These are phyloP conservation scores for Cotoneaster glaucophyllus DNA, from an alignment of 306 rosid species.

Conservation along the genomic window DNA sequence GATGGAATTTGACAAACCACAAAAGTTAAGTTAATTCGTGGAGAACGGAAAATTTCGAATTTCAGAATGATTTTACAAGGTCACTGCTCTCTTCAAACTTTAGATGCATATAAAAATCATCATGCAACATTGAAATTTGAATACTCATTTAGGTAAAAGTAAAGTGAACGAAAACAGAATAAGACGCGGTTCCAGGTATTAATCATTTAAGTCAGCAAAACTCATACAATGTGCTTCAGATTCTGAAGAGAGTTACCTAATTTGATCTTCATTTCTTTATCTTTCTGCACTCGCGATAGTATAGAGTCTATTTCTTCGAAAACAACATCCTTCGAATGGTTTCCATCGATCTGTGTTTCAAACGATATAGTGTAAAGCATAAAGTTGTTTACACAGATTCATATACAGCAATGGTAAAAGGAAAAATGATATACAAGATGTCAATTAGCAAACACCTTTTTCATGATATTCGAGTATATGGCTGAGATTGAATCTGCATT, in stretches of 20 bases:
- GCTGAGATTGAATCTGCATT: conserved; percentile 70
- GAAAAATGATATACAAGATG: neutral
- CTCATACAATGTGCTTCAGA: neutral
- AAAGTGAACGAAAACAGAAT: neutral
- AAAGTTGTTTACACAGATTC: conserved; percentile 9
- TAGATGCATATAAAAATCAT: neutral
- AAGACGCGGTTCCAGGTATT: neutral
- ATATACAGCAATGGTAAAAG: conserved; percentile 3
- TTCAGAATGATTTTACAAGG: neutral
- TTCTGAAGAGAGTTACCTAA: conserved; percentile 35
- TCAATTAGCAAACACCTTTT: conserved; percentile 41
- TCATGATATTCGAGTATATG: conserved; percentile 55
- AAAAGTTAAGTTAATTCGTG: conserved; percentile 1
- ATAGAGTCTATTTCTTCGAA: conserved; percentile 63
- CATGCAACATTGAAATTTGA: neutral
- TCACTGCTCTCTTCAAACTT: neutral
- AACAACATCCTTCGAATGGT: conserved; percentile 56
- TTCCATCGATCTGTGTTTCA: conserved; percentile 68
- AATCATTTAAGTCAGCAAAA: conserved; percentile 4
- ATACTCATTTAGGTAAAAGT: neutral
- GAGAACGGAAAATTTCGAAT: neutral
- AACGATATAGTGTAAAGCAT: neutral
- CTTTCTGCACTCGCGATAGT: conserved; percentile 48
- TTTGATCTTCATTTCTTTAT: conserved; percentile 31
- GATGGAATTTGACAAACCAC: too few species aligned